Evolutionary conservation across 495 filamentous ascomycete species (phyloP).

Genomic region (Aspergillus kassunensis): DNA sequence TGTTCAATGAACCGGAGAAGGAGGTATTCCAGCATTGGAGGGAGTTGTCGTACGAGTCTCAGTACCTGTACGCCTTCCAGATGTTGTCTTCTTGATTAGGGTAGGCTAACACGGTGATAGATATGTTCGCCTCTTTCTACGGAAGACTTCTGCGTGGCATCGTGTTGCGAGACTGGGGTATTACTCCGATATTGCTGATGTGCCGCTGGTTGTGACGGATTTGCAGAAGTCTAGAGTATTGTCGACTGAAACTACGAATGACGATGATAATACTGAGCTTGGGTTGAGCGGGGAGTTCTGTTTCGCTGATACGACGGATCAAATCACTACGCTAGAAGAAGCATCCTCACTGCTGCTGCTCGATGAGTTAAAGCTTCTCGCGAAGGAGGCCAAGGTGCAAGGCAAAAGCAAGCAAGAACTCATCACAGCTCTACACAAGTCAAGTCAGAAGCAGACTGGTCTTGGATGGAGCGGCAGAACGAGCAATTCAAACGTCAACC

Average conservation of each 20-base stretch:
- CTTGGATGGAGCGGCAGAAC: conserved; percentile 60
- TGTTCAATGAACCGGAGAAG: conserved; percentile 80
- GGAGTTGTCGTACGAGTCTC: conserved; percentile 73
- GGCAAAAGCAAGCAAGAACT: conserved; percentile 89
- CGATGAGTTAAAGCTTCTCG: conserved; percentile 81
- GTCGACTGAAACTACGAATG: conserved; percentile 27
- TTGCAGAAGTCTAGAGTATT: conserved; percentile 46
- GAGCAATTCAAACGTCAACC: conserved; percentile 43
- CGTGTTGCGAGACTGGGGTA: conserved; percentile 73
- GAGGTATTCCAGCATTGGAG: conserved; percentile 75
- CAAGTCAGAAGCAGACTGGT: conserved; percentile 68
- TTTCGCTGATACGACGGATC: conserved; percentile 76
- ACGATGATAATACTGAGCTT: conserved; percentile 31
- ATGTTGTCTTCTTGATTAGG: neutral
- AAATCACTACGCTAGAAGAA: conserved; percentile 78
- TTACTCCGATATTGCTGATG: conserved; percentile 76
- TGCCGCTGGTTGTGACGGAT: conserved; percentile 56
- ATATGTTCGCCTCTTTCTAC: conserved; percentile 90
- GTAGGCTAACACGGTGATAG: conserved; percentile 29
- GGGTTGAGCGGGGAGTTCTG: conserved; percentile 54
- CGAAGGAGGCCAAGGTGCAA: conserved; percentile 80
- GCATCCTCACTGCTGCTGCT: conserved; percentile 74
- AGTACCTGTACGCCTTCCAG: conserved; percentile 68
- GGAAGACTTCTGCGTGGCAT: conserved; percentile 94
- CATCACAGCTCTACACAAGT: conserved; percentile 61